Evolutionary conservation across 768 basidiomycete species (phyloP).

Genomic region (Epithele typhae): DNA sequence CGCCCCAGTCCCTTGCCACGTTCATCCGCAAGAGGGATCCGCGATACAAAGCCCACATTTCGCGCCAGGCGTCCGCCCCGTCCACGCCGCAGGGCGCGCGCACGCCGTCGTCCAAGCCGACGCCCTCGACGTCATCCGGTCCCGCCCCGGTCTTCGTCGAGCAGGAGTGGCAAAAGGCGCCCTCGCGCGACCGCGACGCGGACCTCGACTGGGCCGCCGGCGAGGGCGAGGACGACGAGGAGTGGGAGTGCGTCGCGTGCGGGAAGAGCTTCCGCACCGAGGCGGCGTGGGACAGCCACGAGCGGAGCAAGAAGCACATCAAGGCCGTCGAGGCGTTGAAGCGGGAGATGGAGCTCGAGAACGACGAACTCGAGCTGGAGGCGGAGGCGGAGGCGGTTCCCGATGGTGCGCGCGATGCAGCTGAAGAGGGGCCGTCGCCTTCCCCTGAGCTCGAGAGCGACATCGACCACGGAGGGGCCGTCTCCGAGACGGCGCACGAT

Average conservation of each 20-base stretch:
- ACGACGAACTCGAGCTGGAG: conserved; percentile 56
- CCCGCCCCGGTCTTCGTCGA: conserved; percentile 56
- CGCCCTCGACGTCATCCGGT: conserved; percentile 16
- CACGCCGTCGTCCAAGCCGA: conserved; percentile 20
- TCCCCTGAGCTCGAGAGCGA: too few species aligned
- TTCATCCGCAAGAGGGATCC: conserved; percentile 88
- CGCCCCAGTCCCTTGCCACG: conserved; percentile 58
- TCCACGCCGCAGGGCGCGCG: conserved; percentile 11
- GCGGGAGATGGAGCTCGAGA: conserved; percentile 73
- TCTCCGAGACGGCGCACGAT: neutral
- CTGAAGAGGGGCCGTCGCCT: too few species aligned
- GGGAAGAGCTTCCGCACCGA: conserved; percentile 86
- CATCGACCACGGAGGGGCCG: neutral
- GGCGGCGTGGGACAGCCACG: conserved; percentile 94
- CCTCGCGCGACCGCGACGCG: conserved; percentile 36
- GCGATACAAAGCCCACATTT: conserved; percentile 67
- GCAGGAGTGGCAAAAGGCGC: conserved; percentile 85
- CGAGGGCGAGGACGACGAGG: conserved; percentile 68
- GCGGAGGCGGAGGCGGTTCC: conserved; percentile 26
- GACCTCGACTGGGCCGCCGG: conserved; percentile 76
- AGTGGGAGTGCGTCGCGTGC: conserved; percentile 96
- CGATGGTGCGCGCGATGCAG: too few species aligned
- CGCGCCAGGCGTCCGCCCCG: conserved; percentile 37
- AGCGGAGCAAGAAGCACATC: conserved; percentile 90
- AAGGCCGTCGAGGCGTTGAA: conserved; percentile 80